Evolutionary conservation across 1,284 basidiomycete species (phyloP), one percentile per base, ranked within the genome.

Genomic region (Apiotrichum montevideense): DNA sequence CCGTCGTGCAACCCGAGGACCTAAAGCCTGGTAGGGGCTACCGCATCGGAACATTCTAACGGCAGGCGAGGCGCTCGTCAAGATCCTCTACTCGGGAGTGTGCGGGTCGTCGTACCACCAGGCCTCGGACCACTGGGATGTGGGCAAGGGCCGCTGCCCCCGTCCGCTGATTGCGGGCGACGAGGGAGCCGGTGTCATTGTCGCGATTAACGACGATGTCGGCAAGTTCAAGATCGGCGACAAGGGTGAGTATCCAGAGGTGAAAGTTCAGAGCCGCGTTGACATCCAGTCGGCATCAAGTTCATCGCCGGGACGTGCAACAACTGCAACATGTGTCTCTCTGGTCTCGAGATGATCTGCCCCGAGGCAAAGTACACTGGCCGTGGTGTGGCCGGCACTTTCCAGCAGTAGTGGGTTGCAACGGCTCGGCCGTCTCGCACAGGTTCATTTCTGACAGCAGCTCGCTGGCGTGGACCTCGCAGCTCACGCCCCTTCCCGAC

Each of bases 171-270:
- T 93, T 57, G 90, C 88, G 55, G 90, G 91, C 4, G 90, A 94
- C 69, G 90, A 95, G 72, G 86, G 92, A 58, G 81, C 89, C 21
- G 90, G 92, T 32, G 83, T 85, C 69, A 82, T 95, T 21, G 78
- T 89, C 35, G 81, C 83, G 21, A 80, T 90, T 3, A 66, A 64
- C 10, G 74, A 68, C 56, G 64, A 66, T 54, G 64, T 72, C 0
- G 81, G 42, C 15, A 34, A 44, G 37, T 43, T 64, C 52, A 54
- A 54, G 40, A 10, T 62, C 15, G 64, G 60, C 29, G 51, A 58
- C 29, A 59, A 39, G 13, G 58, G 57, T 59, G 35, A n/a, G 60
- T 35, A 21, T 21, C 21, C 21, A 21, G 21, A 21, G 21, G 21
- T 21, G 21, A 21, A 21, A 21, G 21, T 21, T 21, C 21, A 21